Percentiles rank a stretch among this genome's conserved stretches.
phyloP scores from a whole-genome alignment of 176 grass and related monocot species.

The Bonia amplexicaulis region DNA sequence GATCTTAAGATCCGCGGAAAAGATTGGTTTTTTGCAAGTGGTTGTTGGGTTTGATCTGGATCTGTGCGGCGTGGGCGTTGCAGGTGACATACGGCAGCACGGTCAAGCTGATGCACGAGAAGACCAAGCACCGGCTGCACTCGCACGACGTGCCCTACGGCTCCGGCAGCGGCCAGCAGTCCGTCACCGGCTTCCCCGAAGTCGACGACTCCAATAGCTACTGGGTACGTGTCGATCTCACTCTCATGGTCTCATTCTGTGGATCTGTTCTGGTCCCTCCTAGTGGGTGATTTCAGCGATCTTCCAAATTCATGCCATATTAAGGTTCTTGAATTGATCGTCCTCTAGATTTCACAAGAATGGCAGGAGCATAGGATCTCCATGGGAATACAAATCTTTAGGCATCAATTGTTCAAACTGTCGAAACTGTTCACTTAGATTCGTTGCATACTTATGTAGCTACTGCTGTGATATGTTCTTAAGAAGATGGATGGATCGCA shows the following conservation, averaged over 20 bases:
- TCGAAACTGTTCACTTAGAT: not conserved
- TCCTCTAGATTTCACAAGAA: not conserved
- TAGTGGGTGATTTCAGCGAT: not conserved
- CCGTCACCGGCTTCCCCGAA: constrained; percentile 65
- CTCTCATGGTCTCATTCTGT: not conserved
- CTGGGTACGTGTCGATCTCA: constrained; percentile 41
- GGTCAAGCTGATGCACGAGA: constrained; percentile 78
- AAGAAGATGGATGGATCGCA: not conserved
- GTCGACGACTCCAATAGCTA: constrained; percentile 78
- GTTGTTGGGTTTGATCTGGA: constrained; percentile 4
- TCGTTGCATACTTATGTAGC: not conserved
- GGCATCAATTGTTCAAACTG: not conserved
- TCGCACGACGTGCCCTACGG: constrained; percentile 82
- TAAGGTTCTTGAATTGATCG: not conserved
- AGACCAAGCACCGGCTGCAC: constrained; percentile 70
- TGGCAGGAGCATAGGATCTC: not conserved
- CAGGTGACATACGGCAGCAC: constrained; percentile 61
- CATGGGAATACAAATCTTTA: not conserved
- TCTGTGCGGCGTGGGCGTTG: not conserved
- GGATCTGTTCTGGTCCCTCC: not conserved
- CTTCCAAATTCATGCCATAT: not conserved
- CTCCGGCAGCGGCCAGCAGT: constrained; percentile 77
- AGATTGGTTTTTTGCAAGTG: not conserved
- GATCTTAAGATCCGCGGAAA: constrained; percentile 24
- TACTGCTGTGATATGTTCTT: not conserved